A percentile compares a stretch with the other conserved stretches of the same genome.
phyloP scores from a whole-genome alignment of 371 early-diverging fungal genomes.

The Mucor saturninus region DNA sequence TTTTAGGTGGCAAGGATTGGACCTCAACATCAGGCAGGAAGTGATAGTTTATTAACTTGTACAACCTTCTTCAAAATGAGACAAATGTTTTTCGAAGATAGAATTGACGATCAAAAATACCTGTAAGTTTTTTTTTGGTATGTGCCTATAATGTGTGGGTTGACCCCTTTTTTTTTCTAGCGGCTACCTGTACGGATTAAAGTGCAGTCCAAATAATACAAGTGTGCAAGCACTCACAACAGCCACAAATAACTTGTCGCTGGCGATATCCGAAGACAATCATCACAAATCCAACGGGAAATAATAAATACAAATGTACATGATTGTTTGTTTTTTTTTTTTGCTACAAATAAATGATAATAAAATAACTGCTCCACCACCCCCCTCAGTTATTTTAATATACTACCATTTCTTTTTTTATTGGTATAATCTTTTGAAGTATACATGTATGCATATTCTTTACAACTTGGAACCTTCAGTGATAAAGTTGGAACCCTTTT shows the following conservation, averaged over 20 bases:
- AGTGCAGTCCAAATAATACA: conserved; percentile 44
- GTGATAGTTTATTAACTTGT: conserved; percentile 96
- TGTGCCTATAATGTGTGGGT: too few species aligned
- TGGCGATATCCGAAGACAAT: conserved; percentile 28
- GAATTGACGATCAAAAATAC: conserved; percentile 93
- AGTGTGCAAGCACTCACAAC: conserved; percentile 28
- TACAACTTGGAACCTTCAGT: conserved; percentile 47
- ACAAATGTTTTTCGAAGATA: conserved; percentile 92
- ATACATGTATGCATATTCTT: background rate
- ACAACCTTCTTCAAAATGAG: conserved; percentile 97
- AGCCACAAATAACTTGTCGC: conserved; percentile 39
- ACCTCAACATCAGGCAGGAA: conserved; percentile 99
- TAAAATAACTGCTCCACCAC: background rate
- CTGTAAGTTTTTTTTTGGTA: conserved; percentile 52
- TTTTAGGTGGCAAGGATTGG: conserved; percentile 89
- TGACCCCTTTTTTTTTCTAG: conserved; percentile 21
- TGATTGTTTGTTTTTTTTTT: background rate
- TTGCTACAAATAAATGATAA: background rate
- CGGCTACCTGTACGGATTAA: conserved; percentile 65
- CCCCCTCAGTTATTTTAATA: background rate
- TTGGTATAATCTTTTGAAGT: conserved; percentile 12
- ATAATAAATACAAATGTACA: conserved; percentile 11
- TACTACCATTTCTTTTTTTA: background rate
- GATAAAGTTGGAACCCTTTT: conserved; percentile 66
- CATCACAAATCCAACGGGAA: conserved; percentile 23